Evolutionary conservation across 306 rosid genomes (phyloP), one percentile per base, ranked within the genome.

Genomic region (Castanospermum australe): DNA sequence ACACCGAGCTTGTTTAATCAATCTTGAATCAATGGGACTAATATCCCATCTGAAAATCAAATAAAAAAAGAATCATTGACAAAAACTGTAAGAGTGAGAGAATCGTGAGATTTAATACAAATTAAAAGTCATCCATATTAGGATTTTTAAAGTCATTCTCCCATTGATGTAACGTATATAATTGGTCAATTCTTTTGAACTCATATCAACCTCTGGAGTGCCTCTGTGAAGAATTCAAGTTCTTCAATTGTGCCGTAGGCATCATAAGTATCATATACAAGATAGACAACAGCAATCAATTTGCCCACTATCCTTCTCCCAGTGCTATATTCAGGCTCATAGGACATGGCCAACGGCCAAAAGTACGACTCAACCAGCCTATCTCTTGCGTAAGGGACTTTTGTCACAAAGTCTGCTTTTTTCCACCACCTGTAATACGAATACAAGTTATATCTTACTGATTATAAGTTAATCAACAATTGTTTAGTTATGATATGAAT

Each of bases 201-300:
- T 61, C 12, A 59, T 17, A 66, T 45, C 24, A 9, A 64, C 89
- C 88, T 89, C 18, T 74, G 24, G 7, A 89, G 67, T 20, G 87
- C 90, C 8, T 75, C 8, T 13, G 88, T 82, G 71, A 90, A 84
- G 33, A 84, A 60, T 11, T 86, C 72, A 5, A 87, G 88, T 56
- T 87, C 94, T 79, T 87, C 88, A 71, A 79, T 0, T 14, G 81
- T 90, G 17, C 82, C 94, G 4, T 76, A 76, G 2, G 61, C 66
- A 74, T 87, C 93, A 76, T 83, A 87, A 6, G 81, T 83, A 33
- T 87, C 93, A 79, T 89, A 88, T 4, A 86, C 13, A 10, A 42
- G 15, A 4, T 79, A 57, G 13, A 54, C 13, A 20, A 82, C 48
- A 1, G 35, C 32, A 12, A 79, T 3, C 14, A 88, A 67, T n/a